Conservation (phyloP, 164 flowering plant species). For the Nymphaea colorata region DNA sequence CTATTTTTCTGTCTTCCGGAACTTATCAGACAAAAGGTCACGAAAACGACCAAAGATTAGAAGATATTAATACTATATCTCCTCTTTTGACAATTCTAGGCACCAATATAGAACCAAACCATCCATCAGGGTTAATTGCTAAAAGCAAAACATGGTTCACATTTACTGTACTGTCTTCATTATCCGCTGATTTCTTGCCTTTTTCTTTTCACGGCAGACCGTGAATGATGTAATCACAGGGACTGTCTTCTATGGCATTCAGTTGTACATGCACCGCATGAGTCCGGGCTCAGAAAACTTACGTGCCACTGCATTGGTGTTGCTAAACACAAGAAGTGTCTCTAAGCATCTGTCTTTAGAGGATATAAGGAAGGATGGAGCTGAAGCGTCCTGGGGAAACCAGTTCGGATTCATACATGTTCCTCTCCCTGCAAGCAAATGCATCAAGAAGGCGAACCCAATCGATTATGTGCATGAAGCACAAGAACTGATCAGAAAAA, state of each 20-base stretch:
- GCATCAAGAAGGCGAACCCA: constrained; percentile 13
- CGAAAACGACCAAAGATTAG: no score
- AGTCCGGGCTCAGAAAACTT: constrained; percentile 8
- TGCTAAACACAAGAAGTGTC: constrained; percentile 43
- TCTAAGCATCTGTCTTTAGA: constrained; percentile 21
- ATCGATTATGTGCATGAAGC: constrained; percentile 24
- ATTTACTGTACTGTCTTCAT: no score
- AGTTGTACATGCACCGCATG: constrained; percentile 36
- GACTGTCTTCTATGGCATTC: constrained; percentile 31
- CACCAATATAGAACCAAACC: no score
- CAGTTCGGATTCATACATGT: constrained; percentile 21
- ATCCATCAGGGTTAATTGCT: no score
- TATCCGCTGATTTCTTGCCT: no score
- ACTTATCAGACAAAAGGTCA: no score
- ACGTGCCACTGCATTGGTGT: constrained; percentile 32
- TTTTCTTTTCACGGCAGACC: no score
- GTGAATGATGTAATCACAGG: constrained; percentile 50
- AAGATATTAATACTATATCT: no score
- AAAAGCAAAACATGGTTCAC: no score
- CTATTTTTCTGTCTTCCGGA: no score
- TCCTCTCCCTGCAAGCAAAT: constrained; percentile 5
- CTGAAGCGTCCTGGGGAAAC: constrained; percentile 31
- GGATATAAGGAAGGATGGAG: constrained; percentile 30
- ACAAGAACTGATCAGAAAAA: constrained; percentile 20
- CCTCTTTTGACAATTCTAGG: no score